Conservation (phyloP, 768 basidiomycete genomes). For the Boletus tylopilopsis region DNA sequence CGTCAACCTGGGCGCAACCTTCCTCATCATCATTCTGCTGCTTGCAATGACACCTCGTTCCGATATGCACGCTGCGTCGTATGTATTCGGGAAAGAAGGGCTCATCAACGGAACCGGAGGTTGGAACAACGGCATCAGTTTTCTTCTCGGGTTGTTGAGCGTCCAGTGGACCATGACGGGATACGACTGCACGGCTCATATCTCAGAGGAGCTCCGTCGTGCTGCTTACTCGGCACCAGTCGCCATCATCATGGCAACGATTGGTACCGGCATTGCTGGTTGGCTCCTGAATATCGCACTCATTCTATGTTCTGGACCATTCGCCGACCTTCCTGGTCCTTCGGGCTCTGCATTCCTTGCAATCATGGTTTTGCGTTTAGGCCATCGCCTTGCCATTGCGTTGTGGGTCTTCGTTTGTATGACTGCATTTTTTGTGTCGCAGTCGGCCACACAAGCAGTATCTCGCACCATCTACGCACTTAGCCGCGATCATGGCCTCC, state of each 20-base stretch:
- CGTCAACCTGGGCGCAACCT: slow-evolving; percentile 41
- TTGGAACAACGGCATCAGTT: slow-evolving; percentile 37
- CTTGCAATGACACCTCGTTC: slow-evolving; percentile 40
- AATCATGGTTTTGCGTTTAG: slow-evolving; percentile 54
- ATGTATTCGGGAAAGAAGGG: slow-evolving; percentile 49
- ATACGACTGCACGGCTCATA: slow-evolving; percentile 26
- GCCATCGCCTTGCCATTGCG: slow-evolving; percentile 45
- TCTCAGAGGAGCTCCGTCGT: slow-evolving; percentile 46
- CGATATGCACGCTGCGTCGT: slow-evolving; percentile 55
- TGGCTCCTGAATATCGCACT: slow-evolving; percentile 67
- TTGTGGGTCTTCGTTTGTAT: slow-evolving; percentile 59
- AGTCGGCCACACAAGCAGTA: slow-evolving; percentile 48
- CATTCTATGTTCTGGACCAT: slow-evolving; percentile 53
- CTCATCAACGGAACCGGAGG: slow-evolving; percentile 43
- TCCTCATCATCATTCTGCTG: slow-evolving; percentile 42
- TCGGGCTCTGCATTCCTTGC: slow-evolving; percentile 54
- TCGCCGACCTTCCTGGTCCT: slow-evolving; percentile 46
- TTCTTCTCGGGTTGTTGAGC: slow-evolving; percentile 44
- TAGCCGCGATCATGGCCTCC: slow-evolving; percentile 50
- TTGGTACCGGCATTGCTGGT: slow-evolving; percentile 48
- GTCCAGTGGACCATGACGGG: slow-evolving; percentile 47
- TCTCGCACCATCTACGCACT: slow-evolving; percentile 60
- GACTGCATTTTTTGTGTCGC: slow-evolving; percentile 60
- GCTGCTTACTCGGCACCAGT: slow-evolving; percentile 47
- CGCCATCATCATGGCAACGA: slow-evolving; percentile 42